phyloP scores from a whole-genome alignment of 371 early-diverging fungal species.

The Mycotypha africana region DNA sequence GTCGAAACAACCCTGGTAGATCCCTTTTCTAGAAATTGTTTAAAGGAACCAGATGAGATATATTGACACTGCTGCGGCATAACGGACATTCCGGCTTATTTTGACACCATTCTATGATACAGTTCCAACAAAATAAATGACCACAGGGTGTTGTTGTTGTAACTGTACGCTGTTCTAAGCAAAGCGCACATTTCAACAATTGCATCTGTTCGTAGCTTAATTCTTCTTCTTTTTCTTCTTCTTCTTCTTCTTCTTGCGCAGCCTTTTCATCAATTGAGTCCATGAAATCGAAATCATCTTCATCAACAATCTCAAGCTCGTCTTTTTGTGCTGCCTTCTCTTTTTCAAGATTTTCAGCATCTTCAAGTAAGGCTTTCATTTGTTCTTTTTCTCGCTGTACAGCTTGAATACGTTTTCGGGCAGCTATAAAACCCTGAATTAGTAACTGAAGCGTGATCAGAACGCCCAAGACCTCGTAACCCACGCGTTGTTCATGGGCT shows the following conservation, averaged over 20 bases:
- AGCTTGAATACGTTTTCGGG: conserved; percentile 24
- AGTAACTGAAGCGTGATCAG: conserved; percentile 68
- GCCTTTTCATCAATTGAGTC: too few species aligned
- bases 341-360: too few species aligned
- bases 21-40: conserved; percentile 48
- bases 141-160: conserved; percentile 89
- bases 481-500: conserved; percentile 65
- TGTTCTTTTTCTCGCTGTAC: conserved; percentile 13
- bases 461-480: conserved; percentile 82
- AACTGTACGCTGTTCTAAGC: conserved; percentile 67
- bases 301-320: conserved; percentile 13
- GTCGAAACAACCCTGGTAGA: too few species aligned
- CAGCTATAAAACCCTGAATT: conserved; percentile 44
- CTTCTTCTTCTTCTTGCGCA: too few species aligned
- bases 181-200: conserved; percentile 75
- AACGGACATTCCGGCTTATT: conserved; percentile 88
- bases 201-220: conserved; percentile 35
- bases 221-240: conserved; percentile 30
- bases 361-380: background rate
- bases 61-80: conserved; percentile 69
- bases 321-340: too few species aligned
- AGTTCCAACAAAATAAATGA: conserved; percentile 91
- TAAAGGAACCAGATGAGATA: conserved; percentile 60
- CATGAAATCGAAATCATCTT: conserved; percentile 42
- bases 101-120: conserved; percentile 87